These are phyloP conservation scores for Rhododendron griersonianum DNA, from an alignment of 148 eudicot species.

Conservation along the genomic window DNA sequence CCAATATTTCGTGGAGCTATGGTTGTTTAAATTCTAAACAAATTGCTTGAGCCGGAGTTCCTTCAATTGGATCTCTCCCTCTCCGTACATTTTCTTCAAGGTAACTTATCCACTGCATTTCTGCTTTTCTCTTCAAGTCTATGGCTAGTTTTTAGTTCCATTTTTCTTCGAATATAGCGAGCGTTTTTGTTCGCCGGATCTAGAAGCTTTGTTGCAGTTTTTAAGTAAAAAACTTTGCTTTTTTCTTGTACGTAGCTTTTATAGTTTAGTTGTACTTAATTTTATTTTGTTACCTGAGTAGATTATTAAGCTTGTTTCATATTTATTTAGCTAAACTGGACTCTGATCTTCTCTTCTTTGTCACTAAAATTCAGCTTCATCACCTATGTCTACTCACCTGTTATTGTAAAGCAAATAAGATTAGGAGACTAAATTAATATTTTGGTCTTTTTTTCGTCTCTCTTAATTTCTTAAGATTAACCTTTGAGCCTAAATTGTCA, in stretches of 20 bases:
- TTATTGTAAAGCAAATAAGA: too few species aligned
- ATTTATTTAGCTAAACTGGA: not conserved
- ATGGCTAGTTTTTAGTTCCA: not conserved
- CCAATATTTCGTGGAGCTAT: not conserved
- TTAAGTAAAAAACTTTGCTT: not conserved
- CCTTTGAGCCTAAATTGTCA: too few species aligned
- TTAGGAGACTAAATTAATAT: too few species aligned
- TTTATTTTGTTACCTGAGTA: not conserved
- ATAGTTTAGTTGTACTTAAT: not conserved
- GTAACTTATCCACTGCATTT: slow-evolving; percentile 4
- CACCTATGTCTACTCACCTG: not conserved
- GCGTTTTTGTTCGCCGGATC: not conserved
- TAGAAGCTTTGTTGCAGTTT: not conserved
- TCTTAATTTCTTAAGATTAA: too few species aligned
- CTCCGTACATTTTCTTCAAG: not conserved
- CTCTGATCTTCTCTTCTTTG: not conserved
- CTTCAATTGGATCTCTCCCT: not conserved
- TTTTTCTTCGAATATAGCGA: not conserved
- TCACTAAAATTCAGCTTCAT: not conserved
- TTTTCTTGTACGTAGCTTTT: not conserved
- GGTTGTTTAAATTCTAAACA: not conserved
- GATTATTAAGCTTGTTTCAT: not conserved
- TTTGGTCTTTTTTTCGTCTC: not conserved
- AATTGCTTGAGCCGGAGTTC: not conserved
- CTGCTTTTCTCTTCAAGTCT: not conserved